phyloP scores from a whole-genome alignment of 345 rosid genomes.

The Pelargonium nanum region DNA sequence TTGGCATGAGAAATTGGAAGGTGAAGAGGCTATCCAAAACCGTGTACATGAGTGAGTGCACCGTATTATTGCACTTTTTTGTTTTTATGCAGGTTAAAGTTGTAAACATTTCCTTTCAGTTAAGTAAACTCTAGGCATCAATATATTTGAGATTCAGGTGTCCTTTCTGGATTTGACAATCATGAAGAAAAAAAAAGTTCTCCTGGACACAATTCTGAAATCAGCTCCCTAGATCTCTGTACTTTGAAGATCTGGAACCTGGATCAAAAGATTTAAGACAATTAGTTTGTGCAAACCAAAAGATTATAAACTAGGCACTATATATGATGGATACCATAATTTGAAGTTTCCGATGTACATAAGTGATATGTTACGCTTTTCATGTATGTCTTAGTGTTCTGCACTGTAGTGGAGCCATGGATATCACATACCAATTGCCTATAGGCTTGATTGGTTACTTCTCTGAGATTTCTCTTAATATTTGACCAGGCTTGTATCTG shows the following conservation, averaged over 20 bases:
- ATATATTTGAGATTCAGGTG: too few relatives aligned
- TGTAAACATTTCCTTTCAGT: constrained; percentile 4
- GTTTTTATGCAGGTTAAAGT: constrained; percentile 3
- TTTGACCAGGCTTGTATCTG: constrained; percentile 63
- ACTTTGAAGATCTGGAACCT: too few relatives aligned
- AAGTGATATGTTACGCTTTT: too few relatives aligned
- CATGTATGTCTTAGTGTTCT: not conserved
- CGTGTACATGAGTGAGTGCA: constrained; percentile 87
- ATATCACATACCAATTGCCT: not conserved
- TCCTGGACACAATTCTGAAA: too few relatives aligned
- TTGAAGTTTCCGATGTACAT: too few relatives aligned
- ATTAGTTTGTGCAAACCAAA: too few relatives aligned
- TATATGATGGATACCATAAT: too few relatives aligned
- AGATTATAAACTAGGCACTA: too few relatives aligned
- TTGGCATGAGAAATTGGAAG: constrained; percentile 95
- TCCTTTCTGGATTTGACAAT: too few relatives aligned
- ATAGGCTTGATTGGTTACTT: constrained; percentile 1
- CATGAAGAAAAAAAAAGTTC: too few relatives aligned
- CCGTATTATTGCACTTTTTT: constrained; percentile 9
- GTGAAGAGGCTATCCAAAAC: constrained; percentile 88
- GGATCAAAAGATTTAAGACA: too few relatives aligned
- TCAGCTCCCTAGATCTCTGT: too few relatives aligned
- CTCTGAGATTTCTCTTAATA: constrained; percentile 4
- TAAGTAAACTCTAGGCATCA: not conserved
- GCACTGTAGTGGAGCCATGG: not conserved